These are phyloP conservation scores for Juncus effusus DNA, from an alignment of 176 grass and related monocot genomes.

Conservation along the genomic window DNA sequence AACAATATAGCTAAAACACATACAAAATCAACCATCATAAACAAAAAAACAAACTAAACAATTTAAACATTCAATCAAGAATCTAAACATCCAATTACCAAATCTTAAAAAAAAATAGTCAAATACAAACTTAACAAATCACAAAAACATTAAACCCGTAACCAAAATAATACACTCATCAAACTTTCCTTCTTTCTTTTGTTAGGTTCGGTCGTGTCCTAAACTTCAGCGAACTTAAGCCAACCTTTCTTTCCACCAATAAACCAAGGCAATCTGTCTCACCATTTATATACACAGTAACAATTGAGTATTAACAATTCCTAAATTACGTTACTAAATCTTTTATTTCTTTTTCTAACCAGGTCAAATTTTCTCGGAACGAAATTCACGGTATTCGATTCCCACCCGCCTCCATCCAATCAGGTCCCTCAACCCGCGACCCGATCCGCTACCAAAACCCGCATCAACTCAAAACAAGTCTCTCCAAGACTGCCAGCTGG, in stretches of 20 bases:
- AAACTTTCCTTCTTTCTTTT: slow-evolving; percentile 7
- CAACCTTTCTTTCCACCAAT: slow-evolving; percentile 25
- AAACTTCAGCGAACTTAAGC: slow-evolving; percentile 35
- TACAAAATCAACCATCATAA: too few species aligned
- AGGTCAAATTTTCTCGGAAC: slow-evolving; percentile 98
- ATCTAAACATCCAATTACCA: too few species aligned
- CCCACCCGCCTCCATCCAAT: slow-evolving; percentile 65
- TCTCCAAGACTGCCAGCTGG: slow-evolving; percentile 79
- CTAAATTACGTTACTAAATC: slow-evolving; percentile 1
- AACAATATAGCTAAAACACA: too few species aligned
- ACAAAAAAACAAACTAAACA: too few species aligned
- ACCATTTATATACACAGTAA: too few species aligned
- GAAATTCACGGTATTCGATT: slow-evolving; percentile 92
- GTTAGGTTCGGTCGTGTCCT: slow-evolving; percentile 27
- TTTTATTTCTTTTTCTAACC: slow-evolving; percentile 25
- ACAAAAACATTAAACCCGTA: not conserved
- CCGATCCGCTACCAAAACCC: slow-evolving; percentile 51
- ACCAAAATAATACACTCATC: not conserved
- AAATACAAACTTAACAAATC: not conserved
- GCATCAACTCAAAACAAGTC: slow-evolving; percentile 84
- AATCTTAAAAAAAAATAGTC: too few species aligned
- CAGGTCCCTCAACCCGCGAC: slow-evolving; percentile 28
- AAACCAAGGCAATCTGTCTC: slow-evolving; percentile 15
- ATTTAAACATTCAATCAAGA: too few species aligned
- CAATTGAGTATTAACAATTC: not conserved